Base-by-base conservation (phyloP, 768 basidiomycete genomes). In the Agaricus subrufescens region DNA sequence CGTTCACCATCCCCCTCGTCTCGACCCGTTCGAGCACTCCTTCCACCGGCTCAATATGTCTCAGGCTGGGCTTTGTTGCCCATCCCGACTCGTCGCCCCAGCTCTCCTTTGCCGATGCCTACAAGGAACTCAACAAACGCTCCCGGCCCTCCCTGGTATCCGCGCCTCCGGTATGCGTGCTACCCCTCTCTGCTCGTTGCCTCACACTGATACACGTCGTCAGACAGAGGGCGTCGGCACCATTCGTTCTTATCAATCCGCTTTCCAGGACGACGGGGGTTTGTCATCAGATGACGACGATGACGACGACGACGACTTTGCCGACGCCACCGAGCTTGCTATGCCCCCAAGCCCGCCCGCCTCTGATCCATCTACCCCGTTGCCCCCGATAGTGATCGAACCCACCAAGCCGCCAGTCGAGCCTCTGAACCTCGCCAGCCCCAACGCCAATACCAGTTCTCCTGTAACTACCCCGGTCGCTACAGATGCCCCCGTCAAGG, bases 151-250 rank as follows among this genome's bases (percentile, higher is more conserved):
- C 83, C 25, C 74, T 93, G 3, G 84, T 88, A 11, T 87, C 88
- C 40, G 85, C 86, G 1, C 88, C 90, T 7, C 89, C 92, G 1
- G 90, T 91, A 63, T 58, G 86, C 77, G 34, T 19, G 40, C 34
- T 27, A 10, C 48, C 19, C 46, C 31, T 45, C 55, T 43, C 52
- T 30, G 15, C 50, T 15, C 37, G 26, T 50, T 55, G 14, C 60
- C 19, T 14, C 44, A 37, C 54, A 48, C 34, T 34, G 4, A 34
- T 11, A 34, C 5, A 7, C 2, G 15, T 39, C 34, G 43, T 63
- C 15, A 94, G 91, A 93, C 90, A 9, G 85, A 91, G 70, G 89
- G 92, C 26, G 84, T 94, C 29, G 92, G 92, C 50, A 94, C 93
- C 2, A 73, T 91, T 26, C 86, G 88, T 29, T 87, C 85, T 2